Evolutionary conservation across 1,139 yeast genomes (phyloP).

Genomic region (Candida albicans): DNA sequence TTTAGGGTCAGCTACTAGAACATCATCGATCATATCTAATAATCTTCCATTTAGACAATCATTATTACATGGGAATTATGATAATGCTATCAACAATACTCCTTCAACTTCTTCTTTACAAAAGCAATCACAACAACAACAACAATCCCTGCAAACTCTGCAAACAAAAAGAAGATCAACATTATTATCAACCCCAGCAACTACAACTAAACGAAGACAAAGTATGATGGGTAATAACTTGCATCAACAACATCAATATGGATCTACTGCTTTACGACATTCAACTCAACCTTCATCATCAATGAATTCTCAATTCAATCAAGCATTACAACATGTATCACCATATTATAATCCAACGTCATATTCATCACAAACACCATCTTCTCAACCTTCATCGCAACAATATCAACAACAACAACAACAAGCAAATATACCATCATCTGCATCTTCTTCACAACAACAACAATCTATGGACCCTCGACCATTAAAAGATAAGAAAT

Average conservation of each 20-base stretch:
- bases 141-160: slow-evolving; percentile 5
- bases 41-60: slow-evolving; percentile 5
- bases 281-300: slow-evolving; percentile 7
- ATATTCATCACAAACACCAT: slow-evolving; percentile 10
- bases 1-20: slow-evolving; percentile 14
- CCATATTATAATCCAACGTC: slow-evolving; percentile 5
- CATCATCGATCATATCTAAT: slow-evolving; percentile 4
- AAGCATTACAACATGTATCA: slow-evolving; percentile 7
- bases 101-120: slow-evolving; percentile 5
- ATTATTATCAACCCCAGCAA: slow-evolving; percentile 41
- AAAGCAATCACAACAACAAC: slow-evolving; percentile 2
- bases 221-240: slow-evolving; percentile 19
- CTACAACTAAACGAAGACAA: slow-evolving; percentile 34
- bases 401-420: slow-evolving; percentile 10
- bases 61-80: slow-evolving; percentile 2
- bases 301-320: slow-evolving; percentile 3
- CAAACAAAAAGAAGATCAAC: slow-evolving; percentile 31
- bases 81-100: slow-evolving; percentile 3
- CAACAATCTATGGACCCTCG: slow-evolving; percentile 54
- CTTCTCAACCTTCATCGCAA: slow-evolving; percentile 6
- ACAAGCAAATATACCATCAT: slow-evolving; percentile 10
- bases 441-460: slow-evolving; percentile 1
- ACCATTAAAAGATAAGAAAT: slow-evolving; percentile 72
- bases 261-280: slow-evolving; percentile 1
- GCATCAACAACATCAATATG: slow-evolving; percentile 5